Evolutionary conservation across 345 rosid genomes (phyloP), one percentile per base, ranked within the genome.

Genomic region (Acer campestre): DNA sequence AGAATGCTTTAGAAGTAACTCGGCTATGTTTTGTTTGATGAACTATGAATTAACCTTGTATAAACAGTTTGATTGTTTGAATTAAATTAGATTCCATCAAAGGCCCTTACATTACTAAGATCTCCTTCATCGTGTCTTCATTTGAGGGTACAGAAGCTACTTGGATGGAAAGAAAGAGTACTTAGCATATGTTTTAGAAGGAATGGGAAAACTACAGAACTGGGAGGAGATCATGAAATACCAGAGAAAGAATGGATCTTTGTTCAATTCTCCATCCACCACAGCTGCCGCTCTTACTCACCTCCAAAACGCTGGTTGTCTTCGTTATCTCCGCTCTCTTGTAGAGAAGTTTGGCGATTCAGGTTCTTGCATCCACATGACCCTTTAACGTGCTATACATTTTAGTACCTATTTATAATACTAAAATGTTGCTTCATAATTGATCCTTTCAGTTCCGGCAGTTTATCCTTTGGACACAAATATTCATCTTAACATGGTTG

Each of bases 181-280:
- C 80, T 67, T 89, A 49, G 89, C 86, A 20, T 95, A 89, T 77
- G 82, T 89, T 80, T 86, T 90, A 7, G 97, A 95, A 83, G 98
- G 95, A 79, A 85, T 87, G 75, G 85, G 88, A 22, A 82, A 81
- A 29, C 42, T 75, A 7, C 88, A 85, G 69, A 88, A 92, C 73
- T 90, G 94, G 97, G 89, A 86, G 80, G 79, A 77, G 86, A 80
- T 89, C 61, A 84, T 84, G 83, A 92, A 89, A 73, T 89, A 89
- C 82, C 94, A 93, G 78, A 85, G 90, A 70, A 87, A 81, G 81
- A 87, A 93, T 22, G 98, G 98, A 0, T 95, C 97, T 3, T 67
- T 95, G 78, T 95, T 89, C 73, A 86, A 95, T 83, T 95, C 98
- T 75, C 98, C 98, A 69, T 89, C 98, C 20, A 69, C 98, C 80